These are phyloP conservation scores for Yamadazyma trypodendri DNA, from an alignment of 1,139 yeast genomes.

Conservation along the genomic window DNA sequence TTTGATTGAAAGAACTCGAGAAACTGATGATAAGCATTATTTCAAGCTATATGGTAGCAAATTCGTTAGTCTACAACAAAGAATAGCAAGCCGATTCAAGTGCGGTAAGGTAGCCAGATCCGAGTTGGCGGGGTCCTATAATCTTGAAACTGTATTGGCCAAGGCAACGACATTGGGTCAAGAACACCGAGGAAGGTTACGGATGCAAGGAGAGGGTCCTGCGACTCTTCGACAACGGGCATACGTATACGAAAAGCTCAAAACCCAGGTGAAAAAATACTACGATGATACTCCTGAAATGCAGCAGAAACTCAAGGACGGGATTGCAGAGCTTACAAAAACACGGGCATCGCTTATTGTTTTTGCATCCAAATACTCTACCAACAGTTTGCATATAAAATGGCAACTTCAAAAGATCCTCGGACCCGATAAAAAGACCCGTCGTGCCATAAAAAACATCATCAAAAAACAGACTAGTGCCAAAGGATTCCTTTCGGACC, in stretches of 20 bases:
- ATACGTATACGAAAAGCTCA: constrained; percentile 17
- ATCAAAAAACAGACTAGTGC: neutral
- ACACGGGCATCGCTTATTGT: constrained; percentile 44
- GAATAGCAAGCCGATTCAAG: constrained; percentile 15
- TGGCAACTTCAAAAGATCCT: constrained; percentile 32
- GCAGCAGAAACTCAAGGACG: constrained; percentile 18
- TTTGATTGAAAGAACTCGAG: constrained; percentile 15
- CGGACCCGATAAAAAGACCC: constrained; percentile 23
- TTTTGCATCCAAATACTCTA: constrained; percentile 40
- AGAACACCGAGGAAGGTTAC: neutral
- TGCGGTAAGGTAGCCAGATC: constrained; percentile 12
- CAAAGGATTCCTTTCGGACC: neutral
- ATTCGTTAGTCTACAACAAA: constrained; percentile 16
- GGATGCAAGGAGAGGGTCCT: neutral
- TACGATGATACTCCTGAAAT: constrained; percentile 20
- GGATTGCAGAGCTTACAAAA: constrained; percentile 24
- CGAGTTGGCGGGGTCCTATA: constrained; percentile 13
- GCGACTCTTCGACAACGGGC: constrained; percentile 20
- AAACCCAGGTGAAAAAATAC: constrained; percentile 14
- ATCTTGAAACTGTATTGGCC: constrained; percentile 19
- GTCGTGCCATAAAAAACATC: constrained; percentile 1
- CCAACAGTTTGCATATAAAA: constrained; percentile 23
- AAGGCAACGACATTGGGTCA: constrained; percentile 18
- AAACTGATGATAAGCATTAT: constrained; percentile 4
- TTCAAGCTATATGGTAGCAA: constrained; percentile 19